A percentile compares a stretch with the other conserved stretches of the same genome.
phyloP scores from a whole-genome alignment of 768 basidiomycete species.

The Boletus rubescentipes region DNA sequence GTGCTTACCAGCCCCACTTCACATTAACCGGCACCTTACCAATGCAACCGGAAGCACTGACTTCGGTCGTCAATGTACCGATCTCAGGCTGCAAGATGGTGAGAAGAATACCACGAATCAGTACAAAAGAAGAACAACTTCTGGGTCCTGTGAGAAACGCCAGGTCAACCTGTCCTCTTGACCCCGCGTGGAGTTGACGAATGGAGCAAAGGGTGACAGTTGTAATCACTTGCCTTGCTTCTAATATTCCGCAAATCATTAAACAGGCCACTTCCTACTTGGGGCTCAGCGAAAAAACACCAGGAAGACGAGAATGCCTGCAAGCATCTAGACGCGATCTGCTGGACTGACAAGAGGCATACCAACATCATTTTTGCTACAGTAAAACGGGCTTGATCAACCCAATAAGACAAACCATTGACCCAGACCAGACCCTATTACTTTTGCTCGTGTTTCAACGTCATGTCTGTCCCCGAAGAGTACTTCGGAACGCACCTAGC shows the following conservation, averaged over 20 bases:
- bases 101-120: slow-evolving; percentile 16
- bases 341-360: background rate
- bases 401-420: background rate
- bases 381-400: background rate
- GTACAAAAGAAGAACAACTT: slow-evolving; percentile 10
- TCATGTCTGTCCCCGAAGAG: background rate
- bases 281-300: background rate
- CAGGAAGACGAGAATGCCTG: background rate
- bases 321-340: background rate
- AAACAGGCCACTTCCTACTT: background rate
- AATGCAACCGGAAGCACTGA: slow-evolving; percentile 2
- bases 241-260: slow-evolving; percentile 6
- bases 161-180: background rate
- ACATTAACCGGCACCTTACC: background rate
- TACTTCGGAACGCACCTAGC: slow-evolving; percentile 2
- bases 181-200: slow-evolving; percentile 8
- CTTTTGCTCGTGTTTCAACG: background rate
- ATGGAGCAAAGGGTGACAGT: slow-evolving; percentile 12
- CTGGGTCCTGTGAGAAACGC: slow-evolving; percentile 4
- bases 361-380: slow-evolving; percentile 1
- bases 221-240: slow-evolving; percentile 5
- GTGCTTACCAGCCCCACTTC: background rate
- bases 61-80: background rate
- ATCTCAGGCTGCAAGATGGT: slow-evolving; percentile 15
- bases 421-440: slow-evolving; percentile 9